Conservation (phyloP, 202 grass and related monocot species). For the Sporobolus alterniflorus region DNA sequence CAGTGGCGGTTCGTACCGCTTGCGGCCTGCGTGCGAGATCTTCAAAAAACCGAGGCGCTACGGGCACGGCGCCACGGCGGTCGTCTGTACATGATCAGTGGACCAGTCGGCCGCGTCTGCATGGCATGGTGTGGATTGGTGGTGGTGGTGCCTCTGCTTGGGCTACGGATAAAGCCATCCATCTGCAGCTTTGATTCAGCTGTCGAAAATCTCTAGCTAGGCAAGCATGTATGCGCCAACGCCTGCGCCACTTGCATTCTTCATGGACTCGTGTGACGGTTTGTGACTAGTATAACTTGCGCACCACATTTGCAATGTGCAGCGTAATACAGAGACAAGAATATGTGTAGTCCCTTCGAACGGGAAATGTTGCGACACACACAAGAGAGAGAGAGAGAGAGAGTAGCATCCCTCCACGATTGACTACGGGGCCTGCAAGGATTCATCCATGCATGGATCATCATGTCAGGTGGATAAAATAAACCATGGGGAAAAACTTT, state of each 20-base stretch:
- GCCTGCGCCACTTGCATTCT: neutral
- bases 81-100: neutral
- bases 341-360: neutral
- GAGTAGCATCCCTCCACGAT: no score
- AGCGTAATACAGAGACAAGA: neutral
- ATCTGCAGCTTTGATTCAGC: neutral
- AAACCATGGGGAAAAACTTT: no score
- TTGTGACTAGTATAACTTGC: no score
- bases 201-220: neutral
- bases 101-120: neutral
- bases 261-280: neutral
- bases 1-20: conserved; percentile 29
- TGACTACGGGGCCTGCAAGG: neutral
- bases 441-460: neutral
- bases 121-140: no score
- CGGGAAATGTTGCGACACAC: no score
- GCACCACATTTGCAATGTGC: neutral
- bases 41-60: conserved; percentile 1
- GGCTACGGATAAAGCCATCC: neutral
- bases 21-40: neutral
- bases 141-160: neutral
- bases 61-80: neutral
- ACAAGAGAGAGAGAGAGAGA: no score
- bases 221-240: neutral
- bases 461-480: no score